Evolutionary conservation across 331 rosid species (phyloP), one percentile per base, ranked within the genome.

Genomic region (Malus hybrid): DNA sequence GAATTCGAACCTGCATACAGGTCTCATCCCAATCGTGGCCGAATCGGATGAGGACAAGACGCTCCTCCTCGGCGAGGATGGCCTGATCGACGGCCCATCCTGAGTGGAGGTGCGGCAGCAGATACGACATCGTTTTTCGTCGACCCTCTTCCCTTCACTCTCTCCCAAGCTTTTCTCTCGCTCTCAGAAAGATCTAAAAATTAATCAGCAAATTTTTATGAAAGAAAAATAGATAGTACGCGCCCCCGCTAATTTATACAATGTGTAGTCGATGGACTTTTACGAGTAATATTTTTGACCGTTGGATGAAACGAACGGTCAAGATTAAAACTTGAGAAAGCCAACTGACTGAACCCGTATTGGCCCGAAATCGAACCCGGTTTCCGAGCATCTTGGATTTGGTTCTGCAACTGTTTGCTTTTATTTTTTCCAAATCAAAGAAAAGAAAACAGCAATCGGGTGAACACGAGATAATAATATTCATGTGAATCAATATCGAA

Each of bases 1-100:
- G 26, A 20, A n/a, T 24, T 3, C 24, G 52, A 16, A 84, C 95
- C 90, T 89, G 92, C 95, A 89, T 89, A 81, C 95, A 89, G 64
- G 95, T 89, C 30, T 89, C 95, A 13, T 89, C 95, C 95, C 92
- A 87, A 68, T 88, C 88, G 52, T 86, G 90, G 56, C 90, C 90
- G 61, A 88, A 88, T 24, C 93, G 88, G 75, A 88, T 88, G 83
- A 88, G 82, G 63, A 86, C 92, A 12, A 88, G 85, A 28, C 93
- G 90, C 77, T 88, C 93, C 71, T 88, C 93, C 72, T 88, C 90
- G 0, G 90, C 88, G 30, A 88, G 90, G 75, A 88, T 88, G 28
- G 93, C 93, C 78, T 88, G 93, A 74, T 88, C 93, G n/a, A 88
- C 90, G 52, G 93, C 93, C 93, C 93, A 88, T 48, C 89, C 88